A percentile compares a stretch with the other conserved stretches of the same genome.
These are phyloP conservation scores for Tolypocladium paradoxum DNA, from an alignment of 2,329 filamentous ascomycete species.

Conservation along the genomic window DNA sequence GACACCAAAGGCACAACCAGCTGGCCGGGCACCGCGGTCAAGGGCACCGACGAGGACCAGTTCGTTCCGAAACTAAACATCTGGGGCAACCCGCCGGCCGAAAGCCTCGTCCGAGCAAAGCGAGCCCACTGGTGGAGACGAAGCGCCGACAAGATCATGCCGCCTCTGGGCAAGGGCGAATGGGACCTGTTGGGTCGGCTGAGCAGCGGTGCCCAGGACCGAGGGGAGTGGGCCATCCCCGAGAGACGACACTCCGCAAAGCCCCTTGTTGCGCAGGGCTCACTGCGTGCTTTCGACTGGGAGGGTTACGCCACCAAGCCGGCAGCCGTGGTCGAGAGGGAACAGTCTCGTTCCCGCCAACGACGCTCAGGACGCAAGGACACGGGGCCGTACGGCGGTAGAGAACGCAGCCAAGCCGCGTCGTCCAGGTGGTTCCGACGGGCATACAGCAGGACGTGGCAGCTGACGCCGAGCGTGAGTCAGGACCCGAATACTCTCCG, in stretches of 20 bases:
- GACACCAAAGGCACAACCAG: conserved; percentile 8
- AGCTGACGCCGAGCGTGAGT: conserved; percentile 30
- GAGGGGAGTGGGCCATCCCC: conserved; percentile 26
- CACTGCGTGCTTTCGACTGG: conserved; percentile 28
- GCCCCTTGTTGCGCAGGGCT: neutral
- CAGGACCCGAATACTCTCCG: conserved; percentile 17
- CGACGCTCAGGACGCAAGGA: conserved; percentile 25
- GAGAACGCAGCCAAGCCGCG: conserved; percentile 19
- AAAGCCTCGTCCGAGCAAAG: conserved; percentile 29
- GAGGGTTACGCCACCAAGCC: conserved; percentile 27
- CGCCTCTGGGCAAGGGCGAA: conserved; percentile 42
- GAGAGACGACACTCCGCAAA: conserved; percentile 14
- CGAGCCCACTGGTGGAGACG: conserved; percentile 36
- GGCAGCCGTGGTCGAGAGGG: conserved; percentile 26
- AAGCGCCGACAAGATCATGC: conserved; percentile 34
- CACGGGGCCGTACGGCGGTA: conserved; percentile 25
- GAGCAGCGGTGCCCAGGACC: conserved; percentile 27
- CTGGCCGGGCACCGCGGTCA: conserved; percentile 17
- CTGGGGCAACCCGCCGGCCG: conserved; percentile 36
- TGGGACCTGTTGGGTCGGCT: conserved; percentile 45
- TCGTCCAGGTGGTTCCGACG: conserved; percentile 34
- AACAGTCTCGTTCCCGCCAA: conserved; percentile 18
- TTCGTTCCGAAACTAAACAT: conserved; percentile 31
- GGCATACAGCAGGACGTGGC: conserved; percentile 36
- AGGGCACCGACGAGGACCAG: conserved; percentile 20